Evolutionary conservation across 1,284 basidiomycete genomes (phyloP), one percentile per base, ranked within the genome.

Genomic region (Vanrija sp.): DNA sequence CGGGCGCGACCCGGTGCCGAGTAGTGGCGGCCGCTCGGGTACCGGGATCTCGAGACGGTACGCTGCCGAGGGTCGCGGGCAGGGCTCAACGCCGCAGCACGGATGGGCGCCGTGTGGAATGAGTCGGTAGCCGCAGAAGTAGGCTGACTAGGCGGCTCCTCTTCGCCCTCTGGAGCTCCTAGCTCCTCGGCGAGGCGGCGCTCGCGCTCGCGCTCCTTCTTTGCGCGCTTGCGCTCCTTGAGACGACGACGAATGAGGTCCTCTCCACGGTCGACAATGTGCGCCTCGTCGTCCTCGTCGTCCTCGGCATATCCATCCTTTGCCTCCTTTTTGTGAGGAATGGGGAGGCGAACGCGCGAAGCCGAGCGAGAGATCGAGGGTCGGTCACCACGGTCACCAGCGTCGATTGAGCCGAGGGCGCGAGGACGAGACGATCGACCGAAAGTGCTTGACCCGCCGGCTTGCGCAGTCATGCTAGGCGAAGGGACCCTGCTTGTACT

Each of bases 221-320:
- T 66, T 39, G 72, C 71, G 48, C 75, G 69, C 54, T 73, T 74
- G 51, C 81, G 65, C 49, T 80, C 80, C 57, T 76, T 76, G 70
- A 79, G 78, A 24, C 82, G 65, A 39, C 77, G 71, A 36, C 78
- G 69, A 51, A 83, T 79, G 9, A 83, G 77, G 60, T 79, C 78
- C 54, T 81, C 80, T 8, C 82, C 82, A 23, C 81, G 70, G 62
- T 83, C 82, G 35, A 71, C 66, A 10, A 72, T 69, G 41, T 73
- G 64, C 9, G 76, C 72, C 54, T 79, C 80, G 54, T 83, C 80
- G 51, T 81, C 79, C 22, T 67, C 65, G 8, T 63, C 57, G 16
- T 48, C 47, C 31, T 31, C 31, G 31, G 31, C 31, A 5, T 31
- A 31, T 4, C 36, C 35, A 41, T 41, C 39, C 22, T 23, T 41